Evolutionary conservation across 1,284 basidiomycete genomes (phyloP).

Genomic region (Tilletia indica): DNA sequence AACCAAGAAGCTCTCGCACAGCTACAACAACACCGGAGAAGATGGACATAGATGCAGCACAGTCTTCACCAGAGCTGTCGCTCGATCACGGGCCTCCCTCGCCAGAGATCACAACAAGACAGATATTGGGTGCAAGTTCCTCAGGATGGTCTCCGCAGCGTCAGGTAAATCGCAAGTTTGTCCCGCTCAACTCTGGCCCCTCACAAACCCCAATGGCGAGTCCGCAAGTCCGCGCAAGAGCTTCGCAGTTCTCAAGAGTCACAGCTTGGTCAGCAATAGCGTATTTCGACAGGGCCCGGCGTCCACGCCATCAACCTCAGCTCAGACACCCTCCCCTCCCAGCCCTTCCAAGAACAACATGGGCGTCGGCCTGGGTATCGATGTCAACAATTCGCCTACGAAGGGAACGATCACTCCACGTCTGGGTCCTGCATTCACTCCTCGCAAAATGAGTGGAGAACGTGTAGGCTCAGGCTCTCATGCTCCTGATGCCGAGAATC

Average conservation of each 20-base stretch:
- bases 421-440: slow-evolving; percentile 15
- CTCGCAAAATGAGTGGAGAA: slow-evolving; percentile 22
- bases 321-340: not conserved
- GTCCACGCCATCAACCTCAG: not conserved
- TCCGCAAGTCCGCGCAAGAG: not conserved
- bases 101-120: slow-evolving; percentile 35
- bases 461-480: not conserved
- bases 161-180: slow-evolving; percentile 32
- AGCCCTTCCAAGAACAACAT: not conserved
- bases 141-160: slow-evolving; percentile 45
- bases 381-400: slow-evolving; percentile 24
- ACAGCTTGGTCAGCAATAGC: slow-evolving; percentile 48
- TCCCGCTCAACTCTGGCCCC: slow-evolving; percentile 17
- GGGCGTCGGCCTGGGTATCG: slow-evolving; percentile 44
- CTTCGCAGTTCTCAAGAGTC: slow-evolving; percentile 34
- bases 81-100: slow-evolving; percentile 17
- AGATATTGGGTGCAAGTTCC: slow-evolving; percentile 45
- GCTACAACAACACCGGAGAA: too few species aligned
- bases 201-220: not conserved
- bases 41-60: too few species aligned
- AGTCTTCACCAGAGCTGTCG: not conserved
- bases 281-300: slow-evolving; percentile 37
- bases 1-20: too few species aligned
- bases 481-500: slow-evolving; percentile 3
- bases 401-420: slow-evolving; percentile 3